phyloP scores from a whole-genome alignment of 345 rosid species.

The Hirschfeldia incana region DNA sequence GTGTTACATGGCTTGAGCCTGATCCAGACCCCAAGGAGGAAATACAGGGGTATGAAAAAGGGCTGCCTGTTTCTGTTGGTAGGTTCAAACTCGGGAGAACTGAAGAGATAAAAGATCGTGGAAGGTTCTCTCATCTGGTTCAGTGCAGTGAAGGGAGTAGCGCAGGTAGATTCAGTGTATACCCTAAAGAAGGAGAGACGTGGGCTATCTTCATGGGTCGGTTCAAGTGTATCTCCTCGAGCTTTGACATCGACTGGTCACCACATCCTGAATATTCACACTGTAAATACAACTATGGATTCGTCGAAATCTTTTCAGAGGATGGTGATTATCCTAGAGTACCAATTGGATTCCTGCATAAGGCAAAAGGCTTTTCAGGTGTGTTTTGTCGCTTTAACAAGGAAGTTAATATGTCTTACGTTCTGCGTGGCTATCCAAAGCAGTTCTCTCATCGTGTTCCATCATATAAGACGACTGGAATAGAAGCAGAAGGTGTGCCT shows the following conservation, averaged over 20 bases:
- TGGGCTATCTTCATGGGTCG: slow-evolving; percentile 65
- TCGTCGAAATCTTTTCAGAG: slow-evolving; percentile 9
- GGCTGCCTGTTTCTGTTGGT: slow-evolving; percentile 65
- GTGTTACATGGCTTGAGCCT: slow-evolving; percentile 71
- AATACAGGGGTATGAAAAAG: slow-evolving; percentile 41
- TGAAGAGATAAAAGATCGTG: slow-evolving; percentile 38
- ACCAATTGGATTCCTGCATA: slow-evolving; percentile 52
- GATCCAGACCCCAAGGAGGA: slow-evolving; percentile 51
- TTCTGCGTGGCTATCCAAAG: slow-evolving; percentile 31
- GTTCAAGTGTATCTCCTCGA: not conserved
- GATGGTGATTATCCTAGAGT: slow-evolving; percentile 35
- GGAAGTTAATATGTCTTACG: slow-evolving; percentile 15
- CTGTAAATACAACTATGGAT: slow-evolving; percentile 48
- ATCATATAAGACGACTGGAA: slow-evolving; percentile 44
- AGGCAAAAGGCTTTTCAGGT: slow-evolving; percentile 71
- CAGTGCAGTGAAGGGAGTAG: slow-evolving; percentile 42
- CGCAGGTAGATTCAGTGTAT: slow-evolving; percentile 40
- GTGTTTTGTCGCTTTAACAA: slow-evolving; percentile 47
- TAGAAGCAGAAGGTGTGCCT: not conserved
- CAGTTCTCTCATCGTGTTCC: slow-evolving; percentile 64
- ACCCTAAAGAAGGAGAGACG: slow-evolving; percentile 65
- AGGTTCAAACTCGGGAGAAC: slow-evolving; percentile 49
- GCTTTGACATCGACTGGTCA: slow-evolving; percentile 53
- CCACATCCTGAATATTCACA: slow-evolving; percentile 33
- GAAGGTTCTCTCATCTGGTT: slow-evolving; percentile 66